Evolutionary conservation across 306 rosid genomes (phyloP).

Genomic region (Casuarina cunninghamiana): DNA sequence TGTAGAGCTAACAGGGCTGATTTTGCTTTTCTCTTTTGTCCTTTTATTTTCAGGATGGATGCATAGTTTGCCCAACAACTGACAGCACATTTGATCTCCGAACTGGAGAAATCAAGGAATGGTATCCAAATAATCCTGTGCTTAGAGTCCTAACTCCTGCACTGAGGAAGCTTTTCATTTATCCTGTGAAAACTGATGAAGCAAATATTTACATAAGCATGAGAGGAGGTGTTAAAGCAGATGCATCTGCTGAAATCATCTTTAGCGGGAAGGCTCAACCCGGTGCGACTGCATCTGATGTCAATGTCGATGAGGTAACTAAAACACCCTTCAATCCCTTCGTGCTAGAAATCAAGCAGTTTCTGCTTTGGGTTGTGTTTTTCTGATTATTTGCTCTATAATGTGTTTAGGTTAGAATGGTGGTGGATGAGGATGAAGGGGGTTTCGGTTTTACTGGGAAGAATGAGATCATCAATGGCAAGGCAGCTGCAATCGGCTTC

Average conservation of each 20-base stretch:
- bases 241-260: conserved; percentile 76
- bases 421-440: conserved; percentile 60
- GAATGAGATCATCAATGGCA: conserved; percentile 89
- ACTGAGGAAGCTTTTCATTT: conserved; percentile 64
- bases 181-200: conserved; percentile 77
- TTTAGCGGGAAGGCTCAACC: conserved; percentile 96
- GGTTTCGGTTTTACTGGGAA: conserved; percentile 77
- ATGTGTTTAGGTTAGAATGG: conserved; percentile 70
- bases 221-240: conserved; percentile 37
- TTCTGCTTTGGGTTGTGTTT: neutral
- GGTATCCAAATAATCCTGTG: conserved; percentile 97
- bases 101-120: conserved; percentile 69
- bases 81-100: conserved; percentile 93
- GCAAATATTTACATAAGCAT: conserved; percentile 78
- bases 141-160: conserved; percentile 81
- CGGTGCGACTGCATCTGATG: conserved; percentile 73
- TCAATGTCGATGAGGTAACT: conserved; percentile 87
- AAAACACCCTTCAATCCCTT: neutral
- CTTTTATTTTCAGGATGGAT: conserved; percentile 64
- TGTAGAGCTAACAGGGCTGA: conserved; percentile 11
- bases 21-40: conserved; percentile 4
- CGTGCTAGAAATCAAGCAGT: neutral
- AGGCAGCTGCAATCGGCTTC: conserved; percentile 85
- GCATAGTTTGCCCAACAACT: conserved; percentile 88
- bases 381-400: conserved; percentile 17